A percentile compares a stretch with the other conserved stretches of the same genome.
Evolutionary conservation across 257 asterid species (phyloP).

Genomic region (Oldenlandia corymbosa): DNA sequence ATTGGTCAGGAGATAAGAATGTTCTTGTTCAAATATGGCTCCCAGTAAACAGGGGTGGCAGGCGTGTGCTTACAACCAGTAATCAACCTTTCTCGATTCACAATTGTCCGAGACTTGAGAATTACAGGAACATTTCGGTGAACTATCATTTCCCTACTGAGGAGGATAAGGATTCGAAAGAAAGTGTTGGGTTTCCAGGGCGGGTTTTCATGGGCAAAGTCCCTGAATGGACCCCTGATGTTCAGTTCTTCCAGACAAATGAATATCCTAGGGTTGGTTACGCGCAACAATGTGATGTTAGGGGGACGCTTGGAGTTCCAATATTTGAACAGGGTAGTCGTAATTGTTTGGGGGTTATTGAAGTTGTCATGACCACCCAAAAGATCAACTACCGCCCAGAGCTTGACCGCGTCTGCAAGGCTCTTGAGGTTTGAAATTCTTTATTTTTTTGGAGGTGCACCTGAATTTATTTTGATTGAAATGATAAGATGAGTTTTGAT

Average conservation of each 20-base stretch:
- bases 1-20: constrained; percentile 44
- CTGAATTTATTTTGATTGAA: not conserved
- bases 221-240: constrained; percentile 99
- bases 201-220: constrained; percentile 65
- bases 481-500: no score
- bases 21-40: constrained; percentile 88
- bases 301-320: constrained; percentile 88
- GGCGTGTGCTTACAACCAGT: constrained; percentile 61
- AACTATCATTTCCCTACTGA: constrained; percentile 66
- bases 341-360: constrained; percentile 85
- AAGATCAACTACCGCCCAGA: constrained; percentile 77
- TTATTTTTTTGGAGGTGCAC: not conserved
- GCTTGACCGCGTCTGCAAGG: constrained; percentile 80
- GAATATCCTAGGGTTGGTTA: constrained; percentile 77
- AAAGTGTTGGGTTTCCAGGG: constrained; percentile 73
- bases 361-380: constrained; percentile 71
- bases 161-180: constrained; percentile 63
- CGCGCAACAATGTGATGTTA: constrained; percentile 68
- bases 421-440: constrained; percentile 89
- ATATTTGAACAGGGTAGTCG: constrained; percentile 73
- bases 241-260: constrained; percentile 57
- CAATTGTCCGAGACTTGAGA: constrained; percentile 59
- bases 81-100: constrained; percentile 54
- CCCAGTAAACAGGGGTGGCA: constrained; percentile 58
- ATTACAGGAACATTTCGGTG: constrained; percentile 68